Evolutionary conservation across 73 alveolate species (phyloP), one percentile per base, ranked within the genome.

Genomic region (Paramecium sonneborni): DNA sequence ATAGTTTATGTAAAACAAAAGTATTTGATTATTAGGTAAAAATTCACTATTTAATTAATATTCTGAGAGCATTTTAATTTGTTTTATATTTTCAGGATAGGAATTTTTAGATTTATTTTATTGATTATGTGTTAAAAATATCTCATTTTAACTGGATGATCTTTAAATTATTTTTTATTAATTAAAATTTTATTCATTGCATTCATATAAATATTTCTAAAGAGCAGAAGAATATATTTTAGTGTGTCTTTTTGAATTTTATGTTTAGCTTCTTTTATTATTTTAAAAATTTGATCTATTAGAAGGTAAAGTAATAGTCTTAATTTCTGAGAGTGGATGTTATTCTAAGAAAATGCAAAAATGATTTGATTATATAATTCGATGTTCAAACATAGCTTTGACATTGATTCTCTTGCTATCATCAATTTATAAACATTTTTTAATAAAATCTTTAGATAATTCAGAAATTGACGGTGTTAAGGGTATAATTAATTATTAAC

Each of bases 121-220:
- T 32, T 70, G 8, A 21, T 38, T 21, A 12, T 6, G 11, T 70
- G 28, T n/a, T 32, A 24, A 69, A 11, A 12, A 34, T 10, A 32
- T 32, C 57, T 70, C 9, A 70, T 70, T 70, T 70, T 70, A 70
- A 70, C 86, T 70, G 3, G 56, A 18, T 18, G 86, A 70, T 70
- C 86, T 70, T 32, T 28, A 34, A 70, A 24, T 34, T 7, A 18
- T n/a, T 30, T 26, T 26, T 32, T 70, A 30, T 12, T 26, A 15
- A 24, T 21, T 14, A 1, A 21, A 8, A 0, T 5, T 21, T 28
- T 23, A 12, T 30, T 23, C 56, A 24, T 70, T 38, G 14, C 20
- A 12, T 34, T 6, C 26, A n/a, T 70, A 6, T 34, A 18, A 24
- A 24, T 70, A 20, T 3, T 21, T 34, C 15, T 26, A 30, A 30